A percentile compares a stretch with the other conserved stretches of the same genome.
phyloP scores from a whole-genome alignment of 441 rosid species.

The Hypseocharis bilobata region DNA sequence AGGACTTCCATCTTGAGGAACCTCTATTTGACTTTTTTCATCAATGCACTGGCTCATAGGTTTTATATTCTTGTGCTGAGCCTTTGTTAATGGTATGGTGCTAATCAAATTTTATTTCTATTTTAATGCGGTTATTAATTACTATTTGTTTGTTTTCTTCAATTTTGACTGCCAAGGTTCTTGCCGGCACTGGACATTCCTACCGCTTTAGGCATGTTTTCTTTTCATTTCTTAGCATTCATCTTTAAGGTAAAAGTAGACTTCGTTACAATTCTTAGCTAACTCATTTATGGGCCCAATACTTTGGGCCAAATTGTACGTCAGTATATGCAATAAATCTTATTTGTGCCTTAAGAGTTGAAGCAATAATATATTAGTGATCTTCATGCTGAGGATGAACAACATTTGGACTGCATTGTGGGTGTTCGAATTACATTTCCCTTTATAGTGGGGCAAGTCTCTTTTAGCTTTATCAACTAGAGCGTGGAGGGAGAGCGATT shows the following conservation, averaged over 20 bases:
- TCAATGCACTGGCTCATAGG: not conserved
- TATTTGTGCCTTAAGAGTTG: no score
- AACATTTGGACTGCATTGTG: no score
- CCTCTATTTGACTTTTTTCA: not conserved
- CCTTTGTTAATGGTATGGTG: not conserved
- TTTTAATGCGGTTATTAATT: not conserved
- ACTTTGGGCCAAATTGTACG: no score
- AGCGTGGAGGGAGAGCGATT: no score
- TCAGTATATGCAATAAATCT: no score
- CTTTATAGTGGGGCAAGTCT: no score
- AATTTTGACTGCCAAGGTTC: slow-evolving; percentile 33
- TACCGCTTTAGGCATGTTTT: slow-evolving; percentile 31
- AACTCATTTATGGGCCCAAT: no score
- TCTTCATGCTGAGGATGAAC: no score
- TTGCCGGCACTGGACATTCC: slow-evolving; percentile 46
- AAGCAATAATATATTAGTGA: no score
- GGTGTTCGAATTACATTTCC: no score
- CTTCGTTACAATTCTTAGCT: not conserved
- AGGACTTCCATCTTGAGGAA: not conserved
- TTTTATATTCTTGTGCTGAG: not conserved
- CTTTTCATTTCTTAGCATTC: not conserved
- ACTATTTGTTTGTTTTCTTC: not conserved
- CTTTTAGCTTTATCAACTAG: no score
- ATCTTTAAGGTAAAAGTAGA: not conserved
- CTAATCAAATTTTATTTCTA: not conserved